Percentiles rank a stretch among this genome's conserved stretches.
Conservation (phyloP, 169 alveolate genomes). For the Plasmodium yoelii region DNA sequence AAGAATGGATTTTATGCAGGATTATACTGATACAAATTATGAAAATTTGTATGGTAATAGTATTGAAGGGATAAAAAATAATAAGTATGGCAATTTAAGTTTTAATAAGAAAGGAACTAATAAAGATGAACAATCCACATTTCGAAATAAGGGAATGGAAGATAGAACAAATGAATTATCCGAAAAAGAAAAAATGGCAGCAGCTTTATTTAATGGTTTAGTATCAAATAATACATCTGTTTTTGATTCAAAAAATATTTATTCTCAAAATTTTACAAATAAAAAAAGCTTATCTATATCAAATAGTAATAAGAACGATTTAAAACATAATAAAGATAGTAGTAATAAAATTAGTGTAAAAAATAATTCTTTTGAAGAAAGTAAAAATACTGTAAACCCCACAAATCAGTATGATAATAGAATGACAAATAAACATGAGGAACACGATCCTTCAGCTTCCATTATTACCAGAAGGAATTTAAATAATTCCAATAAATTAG, state of each 20-base stretch:
- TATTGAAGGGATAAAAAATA: constrained; percentile 9
- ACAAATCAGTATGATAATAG: constrained; percentile 4
- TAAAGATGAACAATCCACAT: constrained; percentile 3
- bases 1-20: constrained; percentile 27
- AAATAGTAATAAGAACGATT: constrained; percentile 47
- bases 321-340: constrained; percentile 10
- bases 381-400: neutral
- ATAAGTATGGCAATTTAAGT: constrained; percentile 4
- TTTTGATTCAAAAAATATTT: constrained; percentile 33
- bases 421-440: constrained; percentile 10
- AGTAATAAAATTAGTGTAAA: constrained; percentile 3
- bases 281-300: constrained; percentile 32
- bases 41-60: constrained; percentile 28
- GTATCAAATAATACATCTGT: constrained; percentile 35
- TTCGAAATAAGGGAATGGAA: neutral
- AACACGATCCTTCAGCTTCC: constrained; percentile 5
- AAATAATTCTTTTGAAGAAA: constrained; percentile 1
- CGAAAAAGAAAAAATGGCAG: constrained; percentile 78
- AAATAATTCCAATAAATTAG: constrained; percentile 21
- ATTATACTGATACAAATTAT: constrained; percentile 30
- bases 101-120: constrained; percentile 9
- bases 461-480: neutral
- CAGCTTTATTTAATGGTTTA: constrained; percentile 77
- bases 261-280: constrained; percentile 27
- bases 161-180: constrained; percentile 18